Conservation (phyloP, 1,284 basidiomycete species). For the Cryptococcus jaspeensis region DNA sequence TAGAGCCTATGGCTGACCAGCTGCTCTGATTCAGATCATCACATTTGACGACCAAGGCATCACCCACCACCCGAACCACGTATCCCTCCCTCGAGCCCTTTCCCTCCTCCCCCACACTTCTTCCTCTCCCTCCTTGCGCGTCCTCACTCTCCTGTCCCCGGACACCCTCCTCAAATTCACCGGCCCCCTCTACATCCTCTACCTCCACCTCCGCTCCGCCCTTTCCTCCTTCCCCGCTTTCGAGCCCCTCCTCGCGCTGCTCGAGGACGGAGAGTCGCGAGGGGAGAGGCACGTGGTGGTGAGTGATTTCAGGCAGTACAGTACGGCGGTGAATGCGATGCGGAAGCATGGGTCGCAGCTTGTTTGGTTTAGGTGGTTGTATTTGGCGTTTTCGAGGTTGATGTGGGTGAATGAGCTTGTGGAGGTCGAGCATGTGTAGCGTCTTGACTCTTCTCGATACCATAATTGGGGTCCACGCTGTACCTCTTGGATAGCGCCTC, state of each 20-base stretch:
- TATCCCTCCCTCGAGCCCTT: conserved; percentile 64
- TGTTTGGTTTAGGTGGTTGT: conserved; percentile 87
- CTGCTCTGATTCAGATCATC: conserved; percentile 62
- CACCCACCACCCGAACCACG: conserved; percentile 87
- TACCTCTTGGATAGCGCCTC: too few species aligned
- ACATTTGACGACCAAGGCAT: conserved; percentile 85
- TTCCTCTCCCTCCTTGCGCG: conserved; percentile 49
- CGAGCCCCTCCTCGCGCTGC: not conserved
- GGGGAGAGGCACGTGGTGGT: not conserved
- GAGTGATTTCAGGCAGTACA: not conserved
- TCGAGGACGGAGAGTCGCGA: not conserved
- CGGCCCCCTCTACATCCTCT: conserved; percentile 31
- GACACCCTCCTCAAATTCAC: conserved; percentile 58
- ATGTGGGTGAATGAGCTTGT: conserved; percentile 89
- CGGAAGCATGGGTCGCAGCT: conserved; percentile 70
- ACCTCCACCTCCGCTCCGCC: conserved; percentile 29
- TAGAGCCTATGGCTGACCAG: too few species aligned
- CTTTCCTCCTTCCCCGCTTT: not conserved
- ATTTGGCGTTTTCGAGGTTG: conserved; percentile 77
- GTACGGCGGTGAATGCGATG: conserved; percentile 66
- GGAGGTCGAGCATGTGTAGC: conserved; percentile 11
- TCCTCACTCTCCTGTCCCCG: conserved; percentile 64
- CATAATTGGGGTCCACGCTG: too few species aligned
- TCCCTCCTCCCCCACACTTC: conserved; percentile 51
- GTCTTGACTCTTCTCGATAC: too few species aligned